Evolutionary conservation across 257 asterid genomes (phyloP), one percentile per base, ranked within the genome.

Genomic region (Petunia axillaris): DNA sequence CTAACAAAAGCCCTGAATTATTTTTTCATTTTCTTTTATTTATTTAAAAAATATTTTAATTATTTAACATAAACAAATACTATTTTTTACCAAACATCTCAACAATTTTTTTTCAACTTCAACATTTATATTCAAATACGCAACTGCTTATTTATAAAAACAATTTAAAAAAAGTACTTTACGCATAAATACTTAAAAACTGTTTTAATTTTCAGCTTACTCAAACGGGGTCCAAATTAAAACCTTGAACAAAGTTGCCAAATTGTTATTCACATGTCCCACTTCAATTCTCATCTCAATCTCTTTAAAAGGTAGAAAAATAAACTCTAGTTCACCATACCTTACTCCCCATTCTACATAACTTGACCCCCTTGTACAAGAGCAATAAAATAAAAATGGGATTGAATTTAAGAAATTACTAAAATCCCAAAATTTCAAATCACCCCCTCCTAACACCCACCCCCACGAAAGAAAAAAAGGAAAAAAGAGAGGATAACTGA

Each of bases 281-380:
- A 84, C 75, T 46, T 44, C 71, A 80, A n/a, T 66, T 67, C 60
- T 59, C 4, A 25, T 15, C 44, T 4, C 2, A 9, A 8, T 25
- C 59, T 70, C 15, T 46, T 46, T 25, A 48, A 44, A 44, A 44
- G 16, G 76, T 44, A 9, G 48, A 65, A 77, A 75, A 80, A 67
- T 59, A 75, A 86, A 76, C 83, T 87, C 86, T 82, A 83, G 78
- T 85, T 83, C 84, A 83, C 64, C 80, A 4, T 60, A 35, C 48
- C 70, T 4, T 40, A 44, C 76, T 50, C 10, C 50, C 6, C 25
- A 46, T 59, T 46, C 52, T 63, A 55, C 40, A 44, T 68, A 65
- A 53, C 38, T 71, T 83, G 81, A 81, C 57, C 67, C 15, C 35
- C 58, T 65, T 50, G 3, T 37, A 10, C 10, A 48, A 10, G 10